Evolutionary conservation across 2,329 filamentous ascomycete genomes (phyloP).

Genomic region (Aspergillus arachidicola): DNA sequence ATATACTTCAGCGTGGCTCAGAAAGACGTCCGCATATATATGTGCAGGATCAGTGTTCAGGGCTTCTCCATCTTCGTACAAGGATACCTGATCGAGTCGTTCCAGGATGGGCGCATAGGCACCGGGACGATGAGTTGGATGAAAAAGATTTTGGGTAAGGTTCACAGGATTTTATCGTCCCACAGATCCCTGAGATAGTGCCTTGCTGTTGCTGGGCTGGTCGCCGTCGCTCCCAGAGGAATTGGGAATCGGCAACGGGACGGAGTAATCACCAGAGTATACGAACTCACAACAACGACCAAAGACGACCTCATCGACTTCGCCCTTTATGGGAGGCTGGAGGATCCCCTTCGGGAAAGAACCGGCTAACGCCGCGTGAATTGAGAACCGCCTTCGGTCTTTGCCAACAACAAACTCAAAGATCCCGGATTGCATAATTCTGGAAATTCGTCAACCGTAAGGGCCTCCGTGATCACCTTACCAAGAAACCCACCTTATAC

Average conservation of each 20-base stretch:
- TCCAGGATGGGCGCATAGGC: slow-evolving; percentile 10
- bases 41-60: slow-evolving; percentile 1
- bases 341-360: slow-evolving; percentile 17
- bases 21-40: slow-evolving; percentile 13
- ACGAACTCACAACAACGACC: slow-evolving; percentile 19
- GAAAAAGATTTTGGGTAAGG: slow-evolving; percentile 13
- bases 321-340: slow-evolving; percentile 2
- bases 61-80: not conserved
- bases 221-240: slow-evolving; percentile 6
- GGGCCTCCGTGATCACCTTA: too few relatives aligned
- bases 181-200: not conserved
- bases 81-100: slow-evolving; percentile 1
- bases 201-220: not conserved
- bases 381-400: slow-evolving; percentile 14
- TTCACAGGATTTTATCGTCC: slow-evolving; percentile 12
- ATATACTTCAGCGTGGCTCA: slow-evolving; percentile 13
- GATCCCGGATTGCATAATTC: slow-evolving; percentile 12
- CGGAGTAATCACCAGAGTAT: slow-evolving; percentile 19
- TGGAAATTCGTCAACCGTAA: not conserved
- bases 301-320: slow-evolving; percentile 16
- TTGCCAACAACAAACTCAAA: slow-evolving; percentile 14
- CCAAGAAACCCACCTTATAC: too few relatives aligned
- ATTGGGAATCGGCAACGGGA: slow-evolving; percentile 12
- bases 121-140: slow-evolving; percentile 9
- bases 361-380: slow-evolving; percentile 12